Evolutionary conservation across 306 rosid genomes (phyloP), one percentile per base, ranked within the genome.

Genomic region (Trifolium pratense): DNA sequence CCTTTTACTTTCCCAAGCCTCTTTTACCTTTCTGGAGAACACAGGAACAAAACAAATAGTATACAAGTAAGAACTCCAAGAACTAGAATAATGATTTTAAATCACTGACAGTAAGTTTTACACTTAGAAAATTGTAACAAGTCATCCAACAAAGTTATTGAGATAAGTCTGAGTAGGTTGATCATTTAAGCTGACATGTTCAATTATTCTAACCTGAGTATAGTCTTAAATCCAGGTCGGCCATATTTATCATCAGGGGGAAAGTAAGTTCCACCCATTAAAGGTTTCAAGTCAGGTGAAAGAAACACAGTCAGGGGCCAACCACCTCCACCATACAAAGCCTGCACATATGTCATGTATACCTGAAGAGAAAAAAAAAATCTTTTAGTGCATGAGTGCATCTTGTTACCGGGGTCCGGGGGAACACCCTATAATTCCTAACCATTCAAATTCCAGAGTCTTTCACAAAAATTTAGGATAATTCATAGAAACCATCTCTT

Each of bases 201-300:
- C 55, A 73, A 68, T 16, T 66, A n/a, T 45, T 75, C 83, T 87
- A 85, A 91, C 98, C 96, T 75, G 36, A 94, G 96, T 78, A 94
- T 77, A 53, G 91, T 88, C 88, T 83, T 94, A 74, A 94, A 89
- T 61, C 98, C 98, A 8, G 92, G 98, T 83, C 91, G 84, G 52
- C 96, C 96, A 52, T 75, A 88, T 82, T 87, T 91, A 80, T 94
- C 98, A 9, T 94, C 90, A 20, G 94, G 97, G 18, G 97, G 97
- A 51, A 94, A 94, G 81, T 94, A 94, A 55, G 98, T 94, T 71
- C 98, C 98, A n/a, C 97, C 98, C 95, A 94, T 88, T 72, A 94
- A 84, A 52, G 98, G 98, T 79, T 91, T 94, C 87, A 91, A 84
- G 77, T 94, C 97, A 37, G 97, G 96, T 13, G 97, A 89, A 80